Evolutionary conservation across 768 basidiomycete species (phyloP), one percentile per base, ranked within the genome.

Genomic region (Tylopilus plumbeoviolaceoides): DNA sequence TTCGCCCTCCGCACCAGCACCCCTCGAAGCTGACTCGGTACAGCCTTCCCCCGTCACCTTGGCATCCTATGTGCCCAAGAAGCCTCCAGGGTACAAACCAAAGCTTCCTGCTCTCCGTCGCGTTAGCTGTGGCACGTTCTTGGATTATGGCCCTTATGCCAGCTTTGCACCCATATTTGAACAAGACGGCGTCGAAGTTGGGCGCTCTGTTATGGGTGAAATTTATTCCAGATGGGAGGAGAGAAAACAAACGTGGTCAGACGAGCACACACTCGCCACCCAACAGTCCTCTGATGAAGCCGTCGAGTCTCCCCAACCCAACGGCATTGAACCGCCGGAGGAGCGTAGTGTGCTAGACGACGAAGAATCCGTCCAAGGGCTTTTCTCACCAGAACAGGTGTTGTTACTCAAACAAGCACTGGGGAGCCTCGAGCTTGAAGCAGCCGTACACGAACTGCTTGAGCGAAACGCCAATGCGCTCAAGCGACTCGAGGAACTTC

Each of bases 131-230:
- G 88, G 87, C 48, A 68, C 75, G 0, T 91, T 91, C 63, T 73
- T 93, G 7, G 87, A 93, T 67, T 92, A 92, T 61, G 91, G 90
- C 0, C 75, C 77, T 12, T 86, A 76, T 61, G 70, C 88, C 7
- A 85, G 80, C 62, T 92, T 92, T 68, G 89, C 90, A 0, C 90
- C 90, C 1, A 72, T 76, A 10, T 91, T 88, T 65, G 87, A 89
- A 54, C 85, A 89, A 57, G 84, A 88, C 53, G 84, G 84, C n/a
- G 78, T 80, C 45, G 80, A 88, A 60, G 70, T 91, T 7, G 89
- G 89, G 4, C 75, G 81, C 50, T 67, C 72, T 2, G 73, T 78
- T 47, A 73, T 91, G 51, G 83, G 81, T 14, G 80, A 87, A 63
- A 68, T 83, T 11, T 67, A 84, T 25, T 83, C 75, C 66, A 73